Conservation (phyloP, 163 green algal species). For the Volvox carteri region DNA sequence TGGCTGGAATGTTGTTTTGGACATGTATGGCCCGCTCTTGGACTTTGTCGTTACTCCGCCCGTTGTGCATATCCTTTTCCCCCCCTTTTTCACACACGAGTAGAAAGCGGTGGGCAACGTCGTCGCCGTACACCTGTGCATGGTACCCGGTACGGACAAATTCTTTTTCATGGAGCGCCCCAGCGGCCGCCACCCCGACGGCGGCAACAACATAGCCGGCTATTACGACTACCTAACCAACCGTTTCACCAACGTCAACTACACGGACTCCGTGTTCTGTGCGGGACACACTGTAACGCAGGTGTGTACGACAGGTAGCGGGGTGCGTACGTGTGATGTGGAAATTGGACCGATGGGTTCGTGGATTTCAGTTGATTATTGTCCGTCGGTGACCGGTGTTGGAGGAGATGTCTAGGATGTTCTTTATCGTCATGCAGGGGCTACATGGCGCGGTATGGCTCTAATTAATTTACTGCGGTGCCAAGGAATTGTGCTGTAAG, state of each 20-base stretch:
- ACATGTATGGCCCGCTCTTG: neutral
- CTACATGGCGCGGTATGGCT: too few relatives aligned
- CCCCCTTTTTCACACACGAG: neutral
- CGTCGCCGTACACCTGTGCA: slow-evolving; percentile 52
- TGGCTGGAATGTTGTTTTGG: neutral
- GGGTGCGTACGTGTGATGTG: too few relatives aligned
- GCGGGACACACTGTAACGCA: slow-evolving; percentile 49
- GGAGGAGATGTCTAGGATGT: too few relatives aligned
- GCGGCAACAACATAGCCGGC: slow-evolving; percentile 39
- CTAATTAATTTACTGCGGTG: too few relatives aligned
- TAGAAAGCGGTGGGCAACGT: slow-evolving; percentile 45
- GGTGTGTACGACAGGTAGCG: too few relatives aligned
- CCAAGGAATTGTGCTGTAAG: too few relatives aligned
- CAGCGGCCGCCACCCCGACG: slow-evolving; percentile 56
- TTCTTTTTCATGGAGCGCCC: slow-evolving; percentile 65
- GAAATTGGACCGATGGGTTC: neutral
- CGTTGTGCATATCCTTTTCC: neutral
- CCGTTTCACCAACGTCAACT: slow-evolving; percentile 50
- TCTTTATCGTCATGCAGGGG: too few relatives aligned
- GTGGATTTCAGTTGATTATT: too few relatives aligned
- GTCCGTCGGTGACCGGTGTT: too few relatives aligned
- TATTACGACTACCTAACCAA: slow-evolving; percentile 46
- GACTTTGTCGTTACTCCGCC: neutral
- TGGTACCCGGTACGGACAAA: slow-evolving; percentile 52
- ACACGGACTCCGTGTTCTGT: slow-evolving; percentile 58